These are phyloP conservation scores for Ascochyta pisi DNA, from an alignment of 2,329 filamentous ascomycete species.

Conservation along the genomic window DNA sequence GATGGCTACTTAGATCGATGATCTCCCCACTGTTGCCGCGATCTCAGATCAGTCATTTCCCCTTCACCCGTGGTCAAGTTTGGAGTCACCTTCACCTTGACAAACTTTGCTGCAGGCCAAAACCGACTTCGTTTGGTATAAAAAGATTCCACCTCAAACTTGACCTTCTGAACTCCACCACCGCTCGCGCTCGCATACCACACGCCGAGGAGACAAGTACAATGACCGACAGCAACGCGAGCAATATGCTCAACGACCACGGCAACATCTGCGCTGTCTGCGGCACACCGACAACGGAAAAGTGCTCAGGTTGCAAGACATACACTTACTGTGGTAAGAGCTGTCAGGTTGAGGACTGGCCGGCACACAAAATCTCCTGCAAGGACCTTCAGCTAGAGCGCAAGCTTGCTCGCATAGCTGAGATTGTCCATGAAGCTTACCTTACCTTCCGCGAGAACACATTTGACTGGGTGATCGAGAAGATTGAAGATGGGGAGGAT, in stretches of 20 bases:
- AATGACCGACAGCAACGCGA: background rate
- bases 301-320: background rate
- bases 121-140: no score
- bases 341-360: background rate
- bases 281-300: background rate
- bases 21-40: no score
- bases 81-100: no score
- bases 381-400: background rate
- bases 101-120: no score
- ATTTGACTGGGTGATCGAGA: slow-evolving; percentile 1
- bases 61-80: no score
- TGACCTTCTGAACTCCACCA: no score
- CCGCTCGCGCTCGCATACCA: no score
- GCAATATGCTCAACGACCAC: background rate
- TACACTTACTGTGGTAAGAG: background rate
- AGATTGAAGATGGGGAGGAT: background rate
- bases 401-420: background rate
- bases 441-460: slow-evolving; percentile 12
- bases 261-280: background rate
- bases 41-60: no score
- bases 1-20: no score
- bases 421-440: slow-evolving; percentile 7
- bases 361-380: background rate
- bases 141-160: no score
- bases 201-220: background rate